A percentile compares a stretch with the other conserved stretches of the same genome.
Conservation (phyloP, 305 asterid species). For the Fraxinus ornus region DNA sequence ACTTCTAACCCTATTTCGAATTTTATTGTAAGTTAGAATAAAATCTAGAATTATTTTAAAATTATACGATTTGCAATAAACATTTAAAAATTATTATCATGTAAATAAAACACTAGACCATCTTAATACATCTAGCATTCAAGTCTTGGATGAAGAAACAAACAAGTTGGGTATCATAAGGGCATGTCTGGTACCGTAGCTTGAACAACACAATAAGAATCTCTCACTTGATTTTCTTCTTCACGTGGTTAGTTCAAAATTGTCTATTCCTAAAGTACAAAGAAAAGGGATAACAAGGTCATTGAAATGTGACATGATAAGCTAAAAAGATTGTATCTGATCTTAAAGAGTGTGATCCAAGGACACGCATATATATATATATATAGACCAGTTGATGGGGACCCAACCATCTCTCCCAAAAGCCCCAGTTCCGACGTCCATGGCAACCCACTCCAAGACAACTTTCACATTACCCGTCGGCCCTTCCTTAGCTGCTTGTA, state of each 20-base stretch:
- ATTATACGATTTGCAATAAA: neutral
- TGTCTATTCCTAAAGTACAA: neutral
- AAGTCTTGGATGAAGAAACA: neutral
- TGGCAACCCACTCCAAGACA: no score
- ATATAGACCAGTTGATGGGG: neutral
- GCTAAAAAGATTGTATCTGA: neutral
- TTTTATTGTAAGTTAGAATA: neutral
- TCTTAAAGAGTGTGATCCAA: neutral
- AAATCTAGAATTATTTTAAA: no score
- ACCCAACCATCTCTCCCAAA: no score
- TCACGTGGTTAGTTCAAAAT: neutral
- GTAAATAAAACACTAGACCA: neutral
- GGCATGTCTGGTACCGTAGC: neutral
- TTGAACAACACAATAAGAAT: neutral
- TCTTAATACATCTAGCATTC: neutral
- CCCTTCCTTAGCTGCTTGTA: no score
- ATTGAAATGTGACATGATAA: neutral
- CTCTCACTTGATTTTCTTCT: neutral
- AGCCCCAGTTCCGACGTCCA: no score
- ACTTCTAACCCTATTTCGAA: neutral
- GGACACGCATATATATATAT: neutral
- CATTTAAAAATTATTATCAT: neutral
- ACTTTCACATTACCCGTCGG: no score
- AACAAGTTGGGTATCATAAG: neutral
- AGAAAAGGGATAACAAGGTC: neutral